Base-by-base conservation (phyloP, 352 stramenopile species). In the Phytophthora crassamura region DNA sequence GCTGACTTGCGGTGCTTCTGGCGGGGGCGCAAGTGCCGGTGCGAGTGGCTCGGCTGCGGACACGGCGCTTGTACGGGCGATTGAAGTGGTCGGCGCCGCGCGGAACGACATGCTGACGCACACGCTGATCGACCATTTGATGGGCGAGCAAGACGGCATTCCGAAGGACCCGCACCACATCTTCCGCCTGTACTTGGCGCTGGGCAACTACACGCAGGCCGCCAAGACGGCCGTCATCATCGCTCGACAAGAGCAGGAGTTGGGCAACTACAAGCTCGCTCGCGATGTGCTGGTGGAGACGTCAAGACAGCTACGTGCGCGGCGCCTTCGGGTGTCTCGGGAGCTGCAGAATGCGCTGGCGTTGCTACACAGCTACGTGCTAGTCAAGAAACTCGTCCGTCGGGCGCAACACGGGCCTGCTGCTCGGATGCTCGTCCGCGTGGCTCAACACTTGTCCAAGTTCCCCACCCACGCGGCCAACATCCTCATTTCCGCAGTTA, bases 111-210 rank as follows among this genome's bases (percentile, higher is more conserved):
- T 97, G 84, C 81, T 98, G 45, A 98, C 94, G 45, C 92, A 98
- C 76, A 97, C 90, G 41, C 69, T 98, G 34, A 98, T 98, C 62
- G 95, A 98, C 64, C 95, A 96, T 53, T 74, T 98, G n/a, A 98
- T 98, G 88, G 93, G 93, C 36, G 95, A 98, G 64, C 91, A 89
- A 38, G 93, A 98, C 63, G 94, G 94, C 28, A 95, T 98, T 49
- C 90, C 90, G 1, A 98, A 98, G 69, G 95, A 98, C 59, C 92
- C 93, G 5, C 94, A 97, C 63, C 95, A 98, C 63, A 98, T 98
- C 52, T 98, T 98, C 56, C 84, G 92, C 0, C 67, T 98, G 14
- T 98, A 98, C 77, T 86, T 98, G 81, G 90, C 91, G 18, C 81
- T 98, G n/a, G 93, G 90, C 15, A 98, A 98, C 72, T 98, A 97